Evolutionary conservation across 2,329 filamentous ascomycete genomes (phyloP).

Genomic region (Acrodontium crateriforme): DNA sequence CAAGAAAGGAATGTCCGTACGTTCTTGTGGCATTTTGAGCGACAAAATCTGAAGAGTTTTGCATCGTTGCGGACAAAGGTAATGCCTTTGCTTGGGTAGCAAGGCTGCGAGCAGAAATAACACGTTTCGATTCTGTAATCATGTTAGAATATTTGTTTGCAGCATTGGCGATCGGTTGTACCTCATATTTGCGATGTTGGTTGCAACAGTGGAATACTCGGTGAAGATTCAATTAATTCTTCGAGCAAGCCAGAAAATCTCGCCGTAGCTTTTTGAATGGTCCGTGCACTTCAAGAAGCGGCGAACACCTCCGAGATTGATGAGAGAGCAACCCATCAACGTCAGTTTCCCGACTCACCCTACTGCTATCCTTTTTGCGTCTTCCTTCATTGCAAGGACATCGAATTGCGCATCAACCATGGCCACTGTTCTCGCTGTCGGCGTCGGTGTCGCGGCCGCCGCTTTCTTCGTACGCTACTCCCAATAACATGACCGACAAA

Average conservation of each 20-base stretch:
- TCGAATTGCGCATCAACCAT: slow-evolving; percentile 26
- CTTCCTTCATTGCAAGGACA: background rate
- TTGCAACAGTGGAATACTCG: background rate
- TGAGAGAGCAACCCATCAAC: background rate
- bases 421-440: slow-evolving; percentile 46
- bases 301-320: background rate
- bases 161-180: background rate
- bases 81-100: slow-evolving; percentile 51
- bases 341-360: no score
- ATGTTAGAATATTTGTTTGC: background rate
- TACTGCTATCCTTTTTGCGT: background rate
- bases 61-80: slow-evolving; percentile 56
- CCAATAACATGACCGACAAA: background rate
- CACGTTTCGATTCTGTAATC: slow-evolving; percentile 47
- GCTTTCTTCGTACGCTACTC: slow-evolving; percentile 44
- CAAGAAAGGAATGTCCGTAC: no score
- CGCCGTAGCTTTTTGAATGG: background rate
- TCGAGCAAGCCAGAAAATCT: no score
- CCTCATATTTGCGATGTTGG: slow-evolving; percentile 1
- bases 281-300: slow-evolving; percentile 1
- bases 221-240: no score
- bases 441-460: slow-evolving; percentile 48
- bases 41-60: slow-evolving; percentile 53
- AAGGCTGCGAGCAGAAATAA: slow-evolving; percentile 57
- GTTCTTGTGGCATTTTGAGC: slow-evolving; percentile 52